Conservation (phyloP, 2,329 filamentous ascomycete species). For the Fusarium mundagurra region DNA sequence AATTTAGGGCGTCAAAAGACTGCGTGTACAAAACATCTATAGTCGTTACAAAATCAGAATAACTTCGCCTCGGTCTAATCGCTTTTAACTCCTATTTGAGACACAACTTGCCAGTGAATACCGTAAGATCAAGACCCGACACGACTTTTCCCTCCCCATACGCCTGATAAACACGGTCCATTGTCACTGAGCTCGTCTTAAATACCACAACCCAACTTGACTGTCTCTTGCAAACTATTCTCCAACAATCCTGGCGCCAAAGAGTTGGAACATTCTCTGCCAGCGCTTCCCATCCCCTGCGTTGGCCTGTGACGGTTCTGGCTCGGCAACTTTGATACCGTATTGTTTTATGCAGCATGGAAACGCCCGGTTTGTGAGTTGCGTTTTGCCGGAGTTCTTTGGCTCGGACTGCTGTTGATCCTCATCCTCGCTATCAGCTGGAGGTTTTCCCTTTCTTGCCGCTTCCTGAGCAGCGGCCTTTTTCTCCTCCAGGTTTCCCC, state of each 20-base stretch:
- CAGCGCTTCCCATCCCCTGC: slow-evolving; percentile 61
- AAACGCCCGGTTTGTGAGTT: slow-evolving; percentile 68
- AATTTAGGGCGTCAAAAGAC: slow-evolving; percentile 29
- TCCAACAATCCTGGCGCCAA: slow-evolving; percentile 67
- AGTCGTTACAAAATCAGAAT: slow-evolving; percentile 12
- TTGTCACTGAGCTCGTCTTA: background rate
- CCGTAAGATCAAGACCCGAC: background rate
- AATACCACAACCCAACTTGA: background rate
- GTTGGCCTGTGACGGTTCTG: slow-evolving; percentile 55
- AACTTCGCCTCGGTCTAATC: slow-evolving; percentile 1
- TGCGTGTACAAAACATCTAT: slow-evolving; percentile 24
- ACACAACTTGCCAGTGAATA: background rate
- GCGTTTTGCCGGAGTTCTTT: background rate
- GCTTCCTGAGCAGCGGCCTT: slow-evolving; percentile 40
- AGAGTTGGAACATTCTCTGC: slow-evolving; percentile 71
- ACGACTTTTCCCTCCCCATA: background rate
- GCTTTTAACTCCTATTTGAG: background rate
- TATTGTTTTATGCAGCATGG: slow-evolving; percentile 78
- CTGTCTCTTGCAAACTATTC: background rate
- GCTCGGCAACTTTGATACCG: slow-evolving; percentile 61
- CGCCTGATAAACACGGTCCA: background rate
- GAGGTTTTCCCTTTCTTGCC: slow-evolving; percentile 47
- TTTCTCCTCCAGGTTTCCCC: slow-evolving; percentile 84
- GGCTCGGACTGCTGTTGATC: slow-evolving; percentile 17
- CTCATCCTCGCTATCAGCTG: slow-evolving; percentile 52